Evolutionary conservation across 345 rosid genomes (phyloP).

Genomic region (Hevea brasiliensis): DNA sequence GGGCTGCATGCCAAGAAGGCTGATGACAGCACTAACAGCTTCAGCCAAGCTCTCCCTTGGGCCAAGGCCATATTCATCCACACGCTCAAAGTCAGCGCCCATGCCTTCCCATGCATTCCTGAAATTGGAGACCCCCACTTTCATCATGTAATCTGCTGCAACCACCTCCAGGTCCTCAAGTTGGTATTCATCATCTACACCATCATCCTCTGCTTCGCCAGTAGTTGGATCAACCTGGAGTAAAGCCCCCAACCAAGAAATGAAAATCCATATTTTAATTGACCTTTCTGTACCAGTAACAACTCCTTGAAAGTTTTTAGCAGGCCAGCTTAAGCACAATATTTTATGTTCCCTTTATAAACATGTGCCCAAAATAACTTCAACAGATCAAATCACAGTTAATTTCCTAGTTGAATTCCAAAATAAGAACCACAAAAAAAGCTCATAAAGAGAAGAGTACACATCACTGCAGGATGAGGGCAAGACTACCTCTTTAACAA

Average conservation of each 20-base stretch:
- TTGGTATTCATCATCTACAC: slow-evolving; percentile 97
- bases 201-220: slow-evolving; percentile 93
- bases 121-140: slow-evolving; percentile 88
- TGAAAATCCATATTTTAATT: not conserved
- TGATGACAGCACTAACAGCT: slow-evolving; percentile 79
- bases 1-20: slow-evolving; percentile 98
- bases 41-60: slow-evolving; percentile 85
- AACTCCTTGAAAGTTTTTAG: not conserved
- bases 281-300: too few relatives aligned
- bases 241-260: slow-evolving; percentile 6
- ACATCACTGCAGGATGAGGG: not conserved
- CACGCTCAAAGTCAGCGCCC: slow-evolving; percentile 70
- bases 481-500: slow-evolving; percentile 78
- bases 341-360: not conserved
- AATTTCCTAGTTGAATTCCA: slow-evolving; percentile 4
- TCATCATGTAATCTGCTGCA: slow-evolving; percentile 85
- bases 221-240: slow-evolving; percentile 83
- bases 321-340: not conserved
- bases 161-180: slow-evolving; percentile 95
- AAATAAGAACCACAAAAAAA: not conserved
- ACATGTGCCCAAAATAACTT: not conserved
- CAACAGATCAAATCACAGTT: not conserved
- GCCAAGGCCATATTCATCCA: slow-evolving; percentile 97
- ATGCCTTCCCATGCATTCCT: slow-evolving; percentile 97
- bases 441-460: not conserved